Base-by-base conservation (phyloP, 441 rosid species). In the Gossypium lobatum region DNA sequence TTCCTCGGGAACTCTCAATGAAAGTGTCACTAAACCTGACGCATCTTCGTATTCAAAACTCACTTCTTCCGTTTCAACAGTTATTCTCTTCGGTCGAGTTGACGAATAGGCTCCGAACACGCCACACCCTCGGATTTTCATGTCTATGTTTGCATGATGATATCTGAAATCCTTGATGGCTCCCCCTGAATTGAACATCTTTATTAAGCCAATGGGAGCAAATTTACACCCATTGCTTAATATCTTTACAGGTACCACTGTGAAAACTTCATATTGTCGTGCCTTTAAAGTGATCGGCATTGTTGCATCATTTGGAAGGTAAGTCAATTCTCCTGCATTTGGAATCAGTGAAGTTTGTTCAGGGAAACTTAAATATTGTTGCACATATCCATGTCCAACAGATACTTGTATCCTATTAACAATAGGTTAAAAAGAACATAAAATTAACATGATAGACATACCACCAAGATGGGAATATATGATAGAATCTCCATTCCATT, bases 171-270 rank as follows among this genome's bases (percentile, higher is more conserved):
- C 86, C 78, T 83, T 83, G 76, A 87, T 77, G 21, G 91, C 93
- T 64, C 89, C 93, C 23, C 93, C 88, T 3, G 88, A 80, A 64
- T 85, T 88, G 80, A 87, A 85, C 89, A 88, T 88, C 80, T 82
- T 78, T 53, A 79, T 14, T 6, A 88, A 80, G 62, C 91, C 89
- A 10, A 88, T 75, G 3, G 88, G 85, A 18, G 86, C 84, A 37
- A 88, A 82, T 59, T 20, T 76, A 54, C 72, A 76, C 50, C 87
- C 88, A 20, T 60, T 66, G 26, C 73, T 37, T 14, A 85, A 18
- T 73, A 80, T 86, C 85, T 79, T 85, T 11, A 83, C 85, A 0
- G 95, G 92, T 74, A 71, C 86, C 57, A 90, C 86, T 0, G 95
- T 86, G 71, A 83, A 86, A 67, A 92, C 87, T 77, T 88, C 93